These are phyloP conservation scores for Pharnaceum exiguum DNA, from an alignment of 148 eudicot species.

Conservation along the genomic window DNA sequence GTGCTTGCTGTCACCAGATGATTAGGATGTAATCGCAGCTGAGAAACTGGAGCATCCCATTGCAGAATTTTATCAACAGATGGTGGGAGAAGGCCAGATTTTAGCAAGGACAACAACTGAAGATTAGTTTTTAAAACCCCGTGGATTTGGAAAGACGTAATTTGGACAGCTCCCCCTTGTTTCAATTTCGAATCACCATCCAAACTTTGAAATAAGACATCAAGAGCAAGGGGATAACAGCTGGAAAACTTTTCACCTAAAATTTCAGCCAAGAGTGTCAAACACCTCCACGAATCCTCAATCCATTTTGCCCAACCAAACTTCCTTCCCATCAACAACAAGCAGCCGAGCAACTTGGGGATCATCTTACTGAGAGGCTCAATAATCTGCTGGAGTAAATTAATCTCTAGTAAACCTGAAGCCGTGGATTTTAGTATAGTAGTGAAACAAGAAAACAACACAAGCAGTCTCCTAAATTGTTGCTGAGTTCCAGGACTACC, in stretches of 20 bases:
- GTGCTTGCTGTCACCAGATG: slow-evolving; percentile 79
- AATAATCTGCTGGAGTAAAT: slow-evolving; percentile 67
- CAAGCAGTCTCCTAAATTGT: slow-evolving; percentile 76
- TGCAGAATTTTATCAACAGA: slow-evolving; percentile 65
- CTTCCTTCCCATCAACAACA: slow-evolving; percentile 73
- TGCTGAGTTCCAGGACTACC: slow-evolving; percentile 76
- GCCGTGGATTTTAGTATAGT: slow-evolving; percentile 87
- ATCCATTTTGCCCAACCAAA: slow-evolving; percentile 93
- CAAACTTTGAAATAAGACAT: slow-evolving; percentile 74
- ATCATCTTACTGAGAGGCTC: slow-evolving; percentile 82
- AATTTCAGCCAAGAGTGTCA: slow-evolving; percentile 97
- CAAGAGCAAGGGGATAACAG: slow-evolving; percentile 67
- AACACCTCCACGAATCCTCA: slow-evolving; percentile 89
- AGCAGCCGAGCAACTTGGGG: slow-evolving; percentile 61
- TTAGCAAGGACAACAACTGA: slow-evolving; percentile 82
- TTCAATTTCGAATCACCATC: slow-evolving; percentile 28
- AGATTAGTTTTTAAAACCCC: slow-evolving; percentile 96
- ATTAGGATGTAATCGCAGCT: slow-evolving; percentile 88
- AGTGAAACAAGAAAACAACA: slow-evolving; percentile 78
- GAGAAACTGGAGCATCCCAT: slow-evolving; percentile 71
- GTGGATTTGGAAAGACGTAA: slow-evolving; percentile 81
- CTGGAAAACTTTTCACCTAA: slow-evolving; percentile 67
- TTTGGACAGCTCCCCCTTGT: slow-evolving; percentile 22
- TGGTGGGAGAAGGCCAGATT: slow-evolving; percentile 73
- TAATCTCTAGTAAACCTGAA: slow-evolving; percentile 84